phyloP scores from a whole-genome alignment of 2,329 filamentous ascomycete species.

The Teratosphaeriaceae sp. region DNA sequence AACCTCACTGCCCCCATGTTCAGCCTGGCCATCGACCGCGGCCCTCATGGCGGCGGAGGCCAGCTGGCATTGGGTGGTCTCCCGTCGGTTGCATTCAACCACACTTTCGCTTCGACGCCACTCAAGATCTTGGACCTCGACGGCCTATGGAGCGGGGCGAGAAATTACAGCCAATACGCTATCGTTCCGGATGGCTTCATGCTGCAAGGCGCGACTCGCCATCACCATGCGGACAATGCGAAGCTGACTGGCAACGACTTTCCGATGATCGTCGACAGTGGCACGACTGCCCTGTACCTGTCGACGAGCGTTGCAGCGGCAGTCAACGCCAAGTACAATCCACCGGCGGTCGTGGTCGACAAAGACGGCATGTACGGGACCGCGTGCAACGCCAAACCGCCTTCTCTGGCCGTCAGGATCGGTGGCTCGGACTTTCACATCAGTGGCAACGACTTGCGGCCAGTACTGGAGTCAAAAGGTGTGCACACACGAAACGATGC shows the following conservation, averaged over 20 bases:
- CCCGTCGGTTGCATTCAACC: slow-evolving; percentile 31
- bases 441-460: slow-evolving; percentile 27
- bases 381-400: slow-evolving; percentile 33
- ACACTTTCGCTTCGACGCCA: slow-evolving; percentile 25
- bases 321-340: slow-evolving; percentile 36
- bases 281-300: slow-evolving; percentile 33
- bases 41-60: slow-evolving; percentile 25
- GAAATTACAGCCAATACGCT: slow-evolving; percentile 26
- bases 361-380: slow-evolving; percentile 29
- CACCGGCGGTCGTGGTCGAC: slow-evolving; percentile 30
- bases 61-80: slow-evolving; percentile 43
- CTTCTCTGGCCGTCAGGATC: slow-evolving; percentile 32
- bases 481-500: background rate
- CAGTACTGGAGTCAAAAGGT: slow-evolving; percentile 5
- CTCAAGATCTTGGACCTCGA: slow-evolving; percentile 25
- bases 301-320: slow-evolving; percentile 27
- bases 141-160: slow-evolving; percentile 13
- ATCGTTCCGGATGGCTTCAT: slow-evolving; percentile 22
- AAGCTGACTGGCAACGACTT: slow-evolving; percentile 17
- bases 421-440: slow-evolving; percentile 30
- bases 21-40: slow-evolving; percentile 36
- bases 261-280: slow-evolving; percentile 36
- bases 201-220: too few species aligned
- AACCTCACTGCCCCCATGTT: slow-evolving; percentile 38
- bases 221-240: too few species aligned